Base-by-base conservation (phyloP, 805 yeast genomes). In the Danielozyma ontarioensis region DNA sequence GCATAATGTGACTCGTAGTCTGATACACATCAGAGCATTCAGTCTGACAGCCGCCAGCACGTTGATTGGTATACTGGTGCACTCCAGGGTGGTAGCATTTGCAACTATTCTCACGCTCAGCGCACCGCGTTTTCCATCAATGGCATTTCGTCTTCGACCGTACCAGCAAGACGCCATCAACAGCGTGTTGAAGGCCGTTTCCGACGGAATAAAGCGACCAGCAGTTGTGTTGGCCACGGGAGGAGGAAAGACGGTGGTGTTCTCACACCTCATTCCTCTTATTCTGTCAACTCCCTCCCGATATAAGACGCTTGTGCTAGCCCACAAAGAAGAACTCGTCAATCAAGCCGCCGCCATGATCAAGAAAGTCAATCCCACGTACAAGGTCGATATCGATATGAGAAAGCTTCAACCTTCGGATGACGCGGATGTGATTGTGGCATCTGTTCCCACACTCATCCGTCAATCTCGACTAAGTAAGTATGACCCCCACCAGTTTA, bases 171-270 rank as follows among this genome's bases (percentile, higher is more conserved):
- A 81, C 28, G 89, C 95, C 32, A 72, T 88, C 2, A 51, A 70
- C 1, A 53, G 67, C 0, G 77, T 89, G 22, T 44, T 77, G 1
- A 44, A 55, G 0, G 70, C 85, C 0, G 51, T 82, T 2, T 46
- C 57, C 0, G 19, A 44, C 2, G 79, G 80, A 1, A 45, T 56
- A 2, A 56, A 68, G 13, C 64, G 93, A 30, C 73, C 87, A 0
- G 96, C 90, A 0, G 88, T 87, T 2, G 82, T 87, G 18, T 55
- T 89, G 25, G 95, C 96, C 11, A 90, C 97, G 0, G 97, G 97
- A 0, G 93, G 95, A 10, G 97, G 97, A 4, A 89, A 89, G 48
- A 89, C 97, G 0, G 86, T 87, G 10, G 78, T 85, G 1, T 83
- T 86, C 50, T 56, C 83, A 0, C 72, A 72, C 41, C 44, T 82